phyloP scores from a whole-genome alignment of 176 grass and related monocot species.

The Oryza glumipatula region DNA sequence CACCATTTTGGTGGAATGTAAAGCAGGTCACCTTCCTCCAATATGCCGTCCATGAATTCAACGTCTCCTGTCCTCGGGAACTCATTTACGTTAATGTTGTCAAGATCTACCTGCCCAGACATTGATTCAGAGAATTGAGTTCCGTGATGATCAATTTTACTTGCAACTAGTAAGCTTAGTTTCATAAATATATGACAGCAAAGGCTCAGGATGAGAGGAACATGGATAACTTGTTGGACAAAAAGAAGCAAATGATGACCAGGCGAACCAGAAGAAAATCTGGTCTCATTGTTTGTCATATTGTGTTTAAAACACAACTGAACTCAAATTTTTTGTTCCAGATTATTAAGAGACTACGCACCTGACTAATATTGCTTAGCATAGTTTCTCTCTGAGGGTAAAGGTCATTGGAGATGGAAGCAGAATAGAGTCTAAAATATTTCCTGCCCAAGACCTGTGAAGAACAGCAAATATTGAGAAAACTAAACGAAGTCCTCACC shows the following conservation, averaged over 20 bases:
- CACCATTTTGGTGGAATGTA: constrained; percentile 99
- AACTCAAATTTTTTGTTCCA: neutral
- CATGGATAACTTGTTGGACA: constrained; percentile 15
- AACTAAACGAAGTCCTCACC: neutral
- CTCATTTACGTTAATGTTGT: constrained; percentile 63
- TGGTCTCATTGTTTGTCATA: neutral
- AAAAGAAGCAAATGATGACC: neutral
- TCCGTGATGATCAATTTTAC: constrained; percentile 15
- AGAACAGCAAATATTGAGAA: constrained; percentile 30
- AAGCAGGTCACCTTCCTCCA: constrained; percentile 93
- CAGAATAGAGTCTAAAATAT: constrained; percentile 89
- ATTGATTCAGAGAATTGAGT: constrained; percentile 21
- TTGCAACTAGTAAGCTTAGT: constrained; percentile 17
- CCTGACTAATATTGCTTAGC: constrained; percentile 84
- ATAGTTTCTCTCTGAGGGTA: constrained; percentile 77
- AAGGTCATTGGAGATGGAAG: constrained; percentile 55
- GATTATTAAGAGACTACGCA: constrained; percentile 39
- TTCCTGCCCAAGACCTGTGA: constrained; percentile 90
- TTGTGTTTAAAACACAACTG: constrained; percentile 15
- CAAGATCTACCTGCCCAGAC: constrained; percentile 83
- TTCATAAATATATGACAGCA: neutral
- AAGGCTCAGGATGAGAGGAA: neutral
- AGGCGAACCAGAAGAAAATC: constrained; percentile 5
- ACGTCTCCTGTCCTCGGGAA: constrained; percentile 54
- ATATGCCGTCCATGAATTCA: constrained; percentile 83